Evolutionary conservation across 257 asterid species (phyloP).

Genomic region (Lithospermum erythrorhizon): DNA sequence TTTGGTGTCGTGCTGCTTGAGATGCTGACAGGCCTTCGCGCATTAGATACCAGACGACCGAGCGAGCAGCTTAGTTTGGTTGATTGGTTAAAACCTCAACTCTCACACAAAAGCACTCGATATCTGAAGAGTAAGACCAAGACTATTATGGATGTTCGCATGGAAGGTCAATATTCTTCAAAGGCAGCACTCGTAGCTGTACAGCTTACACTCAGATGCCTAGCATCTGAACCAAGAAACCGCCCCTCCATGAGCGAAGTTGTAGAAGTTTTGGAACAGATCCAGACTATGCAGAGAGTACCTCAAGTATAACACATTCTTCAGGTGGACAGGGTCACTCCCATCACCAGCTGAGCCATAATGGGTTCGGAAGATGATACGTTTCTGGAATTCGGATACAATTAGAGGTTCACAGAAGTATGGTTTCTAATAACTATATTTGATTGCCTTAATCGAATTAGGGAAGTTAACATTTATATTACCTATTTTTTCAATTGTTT

Average conservation of each 20-base stretch:
- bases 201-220: slow-evolving; percentile 31
- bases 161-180: slow-evolving; percentile 28
- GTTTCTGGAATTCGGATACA: not conserved
- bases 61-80: slow-evolving; percentile 22
- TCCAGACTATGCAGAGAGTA: slow-evolving; percentile 17
- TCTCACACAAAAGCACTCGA: slow-evolving; percentile 8
- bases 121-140: slow-evolving; percentile 15
- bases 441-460: not conserved
- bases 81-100: slow-evolving; percentile 25
- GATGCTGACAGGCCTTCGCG: slow-evolving; percentile 33
- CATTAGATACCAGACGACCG: slow-evolving; percentile 29
- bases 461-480: not conserved
- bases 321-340: slow-evolving; percentile 1
- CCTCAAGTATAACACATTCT: slow-evolving; percentile 14
- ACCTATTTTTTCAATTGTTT: not conserved
- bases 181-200: slow-evolving; percentile 24
- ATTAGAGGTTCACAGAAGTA: too few species aligned
- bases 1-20: slow-evolving; percentile 40
- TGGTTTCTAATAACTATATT: not conserved
- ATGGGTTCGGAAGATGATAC: slow-evolving; percentile 4
- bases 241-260: slow-evolving; percentile 40
- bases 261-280: slow-evolving; percentile 28
- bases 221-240: slow-evolving; percentile 26
- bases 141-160: slow-evolving; percentile 29
- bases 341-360: slow-evolving; percentile 12